Evolutionary conservation across 352 stramenopile species (phyloP), one percentile per base, ranked within the genome.

Genomic region (Phytophthora capsici): DNA sequence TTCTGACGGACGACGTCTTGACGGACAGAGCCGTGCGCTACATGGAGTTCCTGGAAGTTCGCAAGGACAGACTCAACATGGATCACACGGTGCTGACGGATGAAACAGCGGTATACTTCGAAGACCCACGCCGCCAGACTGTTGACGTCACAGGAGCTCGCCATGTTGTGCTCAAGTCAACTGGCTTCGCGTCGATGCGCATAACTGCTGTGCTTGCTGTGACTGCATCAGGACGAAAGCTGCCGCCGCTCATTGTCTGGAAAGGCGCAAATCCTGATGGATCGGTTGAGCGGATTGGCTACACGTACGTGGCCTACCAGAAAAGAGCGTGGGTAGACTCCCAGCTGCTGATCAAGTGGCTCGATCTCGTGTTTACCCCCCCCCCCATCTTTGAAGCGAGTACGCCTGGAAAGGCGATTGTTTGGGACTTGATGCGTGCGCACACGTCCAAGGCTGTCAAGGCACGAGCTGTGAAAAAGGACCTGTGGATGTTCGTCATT

Each of bases 61-160:
- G 20, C 3, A 19, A 36, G 2, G 10, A 46, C 32, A n/a, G 5
- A 2, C 32, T 46, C 2, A 46, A 22, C 23, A 6, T 34, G 14
- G 30, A 36, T 1, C 32, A 34, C 48, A 56, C 48, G 2, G 17
- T 46, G 3, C 5, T 56, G 2, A 56, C 46, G 48, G 48, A 46
- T 14, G 48, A 56, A 30, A 46, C 30, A 26, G 32, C 48, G 16
- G 32, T 46, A 5, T 56, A 56, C 7, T 45, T n/a, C n/a, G n/a
- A n/a, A n/a, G n/a, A 17, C 16, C 34, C 34, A n/a, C 34, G 34
- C 9, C 5, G 10, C 0, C 34, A 40, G 6, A 40, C 34, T n/a
- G 34, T 40, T 17, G 34, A 40, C 16, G 13, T n/a, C 2, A 40
- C 34, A 12, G 34, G 34, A 5, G 34, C 34, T 6, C 34, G 41